phyloP scores from a whole-genome alignment of 2,329 filamentous ascomycete species.

The Akanthomyces uredinophilus region DNA sequence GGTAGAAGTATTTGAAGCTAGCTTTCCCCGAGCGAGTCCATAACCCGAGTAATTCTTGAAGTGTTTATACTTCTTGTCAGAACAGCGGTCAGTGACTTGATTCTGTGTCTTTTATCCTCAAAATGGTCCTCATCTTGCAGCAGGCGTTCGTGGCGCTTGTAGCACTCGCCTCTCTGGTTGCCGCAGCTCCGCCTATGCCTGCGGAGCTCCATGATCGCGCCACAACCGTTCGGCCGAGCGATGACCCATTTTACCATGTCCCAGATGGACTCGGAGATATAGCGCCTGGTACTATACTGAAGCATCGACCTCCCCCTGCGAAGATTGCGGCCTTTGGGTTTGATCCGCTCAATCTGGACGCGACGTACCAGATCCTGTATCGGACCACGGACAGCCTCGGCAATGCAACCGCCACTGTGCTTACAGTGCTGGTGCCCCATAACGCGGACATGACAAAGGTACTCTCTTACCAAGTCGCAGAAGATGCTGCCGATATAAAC shows the following conservation, averaged over 20 bases:
- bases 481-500: conserved; percentile 35
- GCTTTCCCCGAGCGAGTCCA: not conserved
- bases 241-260: conserved; percentile 23
- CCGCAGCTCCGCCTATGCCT: not conserved
- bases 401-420: conserved; percentile 32
- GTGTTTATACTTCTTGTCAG: not conserved
- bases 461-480: conserved; percentile 39
- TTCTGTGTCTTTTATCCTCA: not conserved
- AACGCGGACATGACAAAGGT: conserved; percentile 26
- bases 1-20: not conserved
- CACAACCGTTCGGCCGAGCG: conserved; percentile 16
- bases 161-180: not conserved
- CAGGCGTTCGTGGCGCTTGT: not conserved
- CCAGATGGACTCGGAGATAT: conserved; percentile 17
- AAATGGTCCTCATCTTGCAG: not conserved
- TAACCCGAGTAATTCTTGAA: not conserved
- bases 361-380: conserved; percentile 33
- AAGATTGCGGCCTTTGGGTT: conserved; percentile 20
- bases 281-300: conserved; percentile 21
- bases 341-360: conserved; percentile 18
- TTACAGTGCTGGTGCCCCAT: conserved; percentile 34
- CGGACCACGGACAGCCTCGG: conserved; percentile 32
- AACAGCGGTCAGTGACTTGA: not conserved
- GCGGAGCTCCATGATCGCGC: not conserved
- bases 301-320: conserved; percentile 19